phyloP scores from a whole-genome alignment of 768 basidiomycete species.

The Lentinula aciculospora region DNA sequence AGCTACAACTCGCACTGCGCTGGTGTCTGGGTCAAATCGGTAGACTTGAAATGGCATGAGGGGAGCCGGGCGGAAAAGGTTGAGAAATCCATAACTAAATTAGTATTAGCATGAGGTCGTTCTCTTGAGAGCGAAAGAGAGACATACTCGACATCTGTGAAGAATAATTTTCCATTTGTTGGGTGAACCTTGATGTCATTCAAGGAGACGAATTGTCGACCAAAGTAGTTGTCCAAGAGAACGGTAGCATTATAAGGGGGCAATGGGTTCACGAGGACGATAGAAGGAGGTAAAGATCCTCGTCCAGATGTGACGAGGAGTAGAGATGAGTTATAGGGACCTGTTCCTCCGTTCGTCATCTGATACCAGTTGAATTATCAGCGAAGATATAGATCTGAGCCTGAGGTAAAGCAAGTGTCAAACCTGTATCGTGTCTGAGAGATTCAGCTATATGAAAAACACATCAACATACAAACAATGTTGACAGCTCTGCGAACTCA shows the following conservation, averaged over 20 bases:
- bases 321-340: conserved; percentile 52
- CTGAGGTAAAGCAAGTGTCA: background rate
- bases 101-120: background rate
- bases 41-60: conserved; percentile 75
- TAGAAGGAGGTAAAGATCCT: conserved; percentile 52
- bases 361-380: background rate
- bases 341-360: conserved; percentile 70
- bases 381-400: background rate
- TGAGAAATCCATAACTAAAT: conserved; percentile 56
- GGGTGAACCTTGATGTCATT: conserved; percentile 78
- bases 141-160: conserved; percentile 66
- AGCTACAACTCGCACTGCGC: conserved; percentile 65
- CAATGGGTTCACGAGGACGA: conserved; percentile 59
- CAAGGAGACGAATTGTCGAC: conserved; percentile 76
- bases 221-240: conserved; percentile 73
- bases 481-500: conserved; percentile 15
- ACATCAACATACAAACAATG: background rate
- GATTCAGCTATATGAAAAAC: conserved; percentile 39
- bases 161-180: conserved; percentile 58
- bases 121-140: background rate
- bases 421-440: conserved; percentile 47
- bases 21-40: conserved; percentile 61
- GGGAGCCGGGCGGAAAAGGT: conserved; percentile 61
- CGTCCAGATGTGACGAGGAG: conserved; percentile 64
- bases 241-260: conserved; percentile 64